Evolutionary conservation across 2,329 filamentous ascomycete genomes (phyloP).

Genomic region (Myriosclerotinia duriaeana): DNA sequence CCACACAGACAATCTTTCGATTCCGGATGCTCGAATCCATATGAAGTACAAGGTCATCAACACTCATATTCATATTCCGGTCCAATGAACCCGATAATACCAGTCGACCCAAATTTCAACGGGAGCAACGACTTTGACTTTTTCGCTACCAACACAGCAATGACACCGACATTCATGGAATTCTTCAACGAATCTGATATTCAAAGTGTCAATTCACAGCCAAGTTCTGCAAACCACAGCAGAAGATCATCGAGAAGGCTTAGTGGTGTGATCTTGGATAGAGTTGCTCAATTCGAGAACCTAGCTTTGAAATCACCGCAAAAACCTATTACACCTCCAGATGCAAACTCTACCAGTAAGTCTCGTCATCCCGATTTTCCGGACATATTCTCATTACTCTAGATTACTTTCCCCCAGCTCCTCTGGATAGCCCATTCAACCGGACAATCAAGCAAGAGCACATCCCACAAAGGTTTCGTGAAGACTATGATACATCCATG

Average conservation of each 20-base stretch:
- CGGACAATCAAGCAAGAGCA: slow-evolving; percentile 40
- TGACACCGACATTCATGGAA: slow-evolving; percentile 39
- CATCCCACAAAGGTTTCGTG: slow-evolving; percentile 53
- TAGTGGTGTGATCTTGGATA: slow-evolving; percentile 61
- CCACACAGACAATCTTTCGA: slow-evolving; percentile 56
- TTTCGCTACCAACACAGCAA: slow-evolving; percentile 33
- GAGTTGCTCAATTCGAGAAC: slow-evolving; percentile 59
- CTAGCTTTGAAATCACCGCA: slow-evolving; percentile 47
- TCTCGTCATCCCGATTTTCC: slow-evolving; percentile 14
- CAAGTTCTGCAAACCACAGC: slow-evolving; percentile 33
- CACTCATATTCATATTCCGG: slow-evolving; percentile 42
- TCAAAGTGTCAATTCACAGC: slow-evolving; percentile 27
- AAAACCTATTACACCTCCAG: slow-evolving; percentile 62
- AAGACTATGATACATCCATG: slow-evolving; percentile 64
- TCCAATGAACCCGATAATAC: slow-evolving; percentile 46
- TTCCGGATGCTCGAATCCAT: slow-evolving; percentile 43
- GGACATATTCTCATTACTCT: slow-evolving; percentile 34
- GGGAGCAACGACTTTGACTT: slow-evolving; percentile 39
- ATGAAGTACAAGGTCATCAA: slow-evolving; percentile 35
- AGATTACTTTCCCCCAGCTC: slow-evolving; percentile 68
- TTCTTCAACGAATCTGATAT: slow-evolving; percentile 37
- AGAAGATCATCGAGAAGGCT: slow-evolving; percentile 48
- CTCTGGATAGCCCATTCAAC: slow-evolving; percentile 61
- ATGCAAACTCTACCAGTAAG: slow-evolving; percentile 61
- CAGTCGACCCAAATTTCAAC: slow-evolving; percentile 42